phyloP scores from a whole-genome alignment of 345 rosid genomes.

The Eucalyptus curtisii region DNA sequence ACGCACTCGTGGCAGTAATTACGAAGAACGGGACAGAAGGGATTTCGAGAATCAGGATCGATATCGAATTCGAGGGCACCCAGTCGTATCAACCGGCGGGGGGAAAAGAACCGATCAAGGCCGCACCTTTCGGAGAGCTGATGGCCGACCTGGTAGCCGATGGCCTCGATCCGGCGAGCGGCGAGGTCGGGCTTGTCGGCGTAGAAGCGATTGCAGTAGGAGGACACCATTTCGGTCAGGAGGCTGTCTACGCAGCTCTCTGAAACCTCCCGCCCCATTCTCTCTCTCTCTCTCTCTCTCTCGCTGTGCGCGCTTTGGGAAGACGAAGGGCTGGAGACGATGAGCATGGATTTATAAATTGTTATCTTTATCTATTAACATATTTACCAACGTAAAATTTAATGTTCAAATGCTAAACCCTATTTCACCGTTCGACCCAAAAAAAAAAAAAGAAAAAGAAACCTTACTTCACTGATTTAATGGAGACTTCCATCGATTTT shows the following conservation, averaged over 20 bases:
- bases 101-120: neutral
- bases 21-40: neutral
- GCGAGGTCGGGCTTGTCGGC: slow-evolving; percentile 90
- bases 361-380: neutral
- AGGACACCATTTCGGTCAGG: slow-evolving; percentile 79
- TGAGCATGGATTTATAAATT: neutral
- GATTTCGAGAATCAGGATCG: neutral
- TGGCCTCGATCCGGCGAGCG: slow-evolving; percentile 98
- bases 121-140: slow-evolving; percentile 94
- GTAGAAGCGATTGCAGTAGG: slow-evolving; percentile 74
- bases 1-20: neutral
- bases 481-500: neutral
- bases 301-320: neutral
- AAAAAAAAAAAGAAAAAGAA: rapidly evolving
- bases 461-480: neutral
- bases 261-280: slow-evolving; percentile 84
- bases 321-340: neutral
- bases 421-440: neutral
- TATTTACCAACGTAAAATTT: neutral
- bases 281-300: neutral
- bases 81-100: neutral
- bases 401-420: neutral
- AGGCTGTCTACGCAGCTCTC: slow-evolving; percentile 88
- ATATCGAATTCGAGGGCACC: neutral
- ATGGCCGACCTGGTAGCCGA: slow-evolving; percentile 98